Percentiles rank a stretch among this genome's conserved stretches.
phyloP scores from a whole-genome alignment of 768 basidiomycete genomes.

The Leucosporidium yakuticum region DNA sequence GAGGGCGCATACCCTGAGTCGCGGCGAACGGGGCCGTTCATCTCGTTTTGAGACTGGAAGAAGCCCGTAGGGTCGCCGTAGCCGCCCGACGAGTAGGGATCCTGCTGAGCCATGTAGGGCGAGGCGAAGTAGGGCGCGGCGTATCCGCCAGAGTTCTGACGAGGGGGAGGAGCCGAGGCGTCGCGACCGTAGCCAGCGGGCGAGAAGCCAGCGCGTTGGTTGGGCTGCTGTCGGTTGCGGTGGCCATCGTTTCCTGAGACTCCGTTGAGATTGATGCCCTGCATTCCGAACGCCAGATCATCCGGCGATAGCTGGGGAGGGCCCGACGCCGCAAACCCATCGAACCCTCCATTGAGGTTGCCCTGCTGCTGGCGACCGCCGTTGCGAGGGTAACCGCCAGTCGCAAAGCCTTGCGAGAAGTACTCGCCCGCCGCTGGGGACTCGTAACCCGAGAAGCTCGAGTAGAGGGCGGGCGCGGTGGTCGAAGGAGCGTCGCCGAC shows the following conservation, averaged over 20 bases:
- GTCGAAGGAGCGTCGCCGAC: not conserved
- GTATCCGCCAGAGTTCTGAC: not conserved
- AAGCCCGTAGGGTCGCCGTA: not conserved
- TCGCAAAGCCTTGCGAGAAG: not conserved
- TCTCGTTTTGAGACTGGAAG: constrained; percentile 2
- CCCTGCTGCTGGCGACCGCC: not conserved
- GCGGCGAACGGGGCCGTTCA: constrained; percentile 1
- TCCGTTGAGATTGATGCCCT: constrained; percentile 17
- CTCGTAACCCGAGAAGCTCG: not conserved
- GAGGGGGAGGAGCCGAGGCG: not conserved
- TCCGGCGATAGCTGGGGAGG: constrained; percentile 10
- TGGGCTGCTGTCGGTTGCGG: not conserved
- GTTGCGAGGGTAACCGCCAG: no score
- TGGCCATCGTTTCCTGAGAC: not conserved
- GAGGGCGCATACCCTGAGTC: constrained; percentile 16
- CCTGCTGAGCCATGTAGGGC: constrained; percentile 14
- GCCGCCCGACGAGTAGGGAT: constrained; percentile 8
- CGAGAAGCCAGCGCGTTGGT: not conserved
- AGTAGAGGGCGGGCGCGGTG: not conserved
- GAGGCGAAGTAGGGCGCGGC: constrained; percentile 11
- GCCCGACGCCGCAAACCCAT: not conserved
- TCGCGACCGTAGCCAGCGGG: not conserved
- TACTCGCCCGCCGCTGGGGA: not conserved
- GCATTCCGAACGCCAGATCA: constrained; percentile 23
- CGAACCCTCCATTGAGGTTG: not conserved